Evolutionary conservation across 2,329 filamentous ascomycete genomes (phyloP).

Genomic region (Beauveria sp.): DNA sequence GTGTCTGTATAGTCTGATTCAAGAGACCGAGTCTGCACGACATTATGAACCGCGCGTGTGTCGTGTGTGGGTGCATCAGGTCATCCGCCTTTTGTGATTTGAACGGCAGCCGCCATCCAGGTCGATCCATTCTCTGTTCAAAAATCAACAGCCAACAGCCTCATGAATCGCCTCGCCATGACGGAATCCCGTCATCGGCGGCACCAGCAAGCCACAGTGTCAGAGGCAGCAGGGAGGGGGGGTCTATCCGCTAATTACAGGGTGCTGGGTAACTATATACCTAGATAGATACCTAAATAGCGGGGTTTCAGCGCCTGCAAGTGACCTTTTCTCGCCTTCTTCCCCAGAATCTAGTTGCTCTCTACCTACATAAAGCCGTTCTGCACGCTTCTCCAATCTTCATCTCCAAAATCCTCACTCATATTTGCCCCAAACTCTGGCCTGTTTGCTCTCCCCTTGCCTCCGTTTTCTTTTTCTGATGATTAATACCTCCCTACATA

Average conservation of each 20-base stretch:
- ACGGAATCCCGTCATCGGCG: background rate
- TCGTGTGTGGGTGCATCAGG: no score
- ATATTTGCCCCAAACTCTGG: background rate
- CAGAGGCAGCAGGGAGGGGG: background rate
- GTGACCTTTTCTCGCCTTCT: background rate
- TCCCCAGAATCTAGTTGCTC: background rate
- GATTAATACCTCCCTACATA: background rate
- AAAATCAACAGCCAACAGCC: no score
- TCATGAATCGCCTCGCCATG: background rate
- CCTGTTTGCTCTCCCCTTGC: background rate
- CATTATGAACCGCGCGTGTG: no score
- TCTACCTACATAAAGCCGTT: background rate
- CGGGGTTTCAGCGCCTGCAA: background rate
- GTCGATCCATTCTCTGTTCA: no score
- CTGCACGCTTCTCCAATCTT: background rate
- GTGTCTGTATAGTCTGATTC: no score
- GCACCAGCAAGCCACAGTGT: background rate
- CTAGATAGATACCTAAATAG: background rate
- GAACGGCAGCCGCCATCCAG: no score
- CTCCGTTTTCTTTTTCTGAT: background rate
- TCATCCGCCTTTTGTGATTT: no score
- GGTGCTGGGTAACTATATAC: no score
- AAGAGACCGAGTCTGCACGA: no score
- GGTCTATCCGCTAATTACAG: no score
- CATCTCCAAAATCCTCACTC: background rate